Evolutionary conservation across 228 moss, liverwort and hornwort genomes (phyloP), one percentile per base, ranked within the genome.

Genomic region (Sphagnum magellanicum): DNA sequence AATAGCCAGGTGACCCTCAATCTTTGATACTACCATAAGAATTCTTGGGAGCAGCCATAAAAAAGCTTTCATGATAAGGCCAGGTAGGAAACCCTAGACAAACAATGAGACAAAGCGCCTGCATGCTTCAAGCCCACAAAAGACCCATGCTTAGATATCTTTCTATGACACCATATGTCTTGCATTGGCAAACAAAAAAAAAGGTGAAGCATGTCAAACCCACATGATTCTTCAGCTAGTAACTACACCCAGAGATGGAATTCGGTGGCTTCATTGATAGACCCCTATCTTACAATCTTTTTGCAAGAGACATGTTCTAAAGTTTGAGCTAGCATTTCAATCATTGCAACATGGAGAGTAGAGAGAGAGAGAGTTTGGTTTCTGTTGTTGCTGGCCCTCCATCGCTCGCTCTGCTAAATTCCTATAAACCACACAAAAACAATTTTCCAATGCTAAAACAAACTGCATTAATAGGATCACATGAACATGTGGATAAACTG

Each of bases 11-110:
- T 90, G 88, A 6, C 92, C 95, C 78, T 95, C 92, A 68, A 90
- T 59, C 78, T 84, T 90, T 50, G 95, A 65, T 74, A 95, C 74
- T 0, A 76, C 8, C 90, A 88, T 84, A 50, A 92, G 77, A 63
- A 95, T 53, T 6, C 6, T 67, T 7, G 95, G 92, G 69, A 92
- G 68, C 14, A 95, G 52, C 8, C 61, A 49, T 63, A 89, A 72
- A 70, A 73, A 90, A 5, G 90, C 49, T 65, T 85, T 92, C 55
- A 95, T 71, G 0, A 75, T 60, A 60, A 92, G 63, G 53, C 90
- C 92, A 14, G 90, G 90, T 48, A 95, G 73, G 76, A 92, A 92
- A 50, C 88, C 95, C 79, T 90, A 83, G 16, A 92, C 81, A 75
- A 92, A 72, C 4, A 87, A 78, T 61, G 83, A 76, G 53, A 89